A percentile compares a stretch with the other conserved stretches of the same genome.
Evolutionary conservation across 2,329 filamentous ascomycete genomes (phyloP).

Genomic region (Ceratocystis papillata): DNA sequence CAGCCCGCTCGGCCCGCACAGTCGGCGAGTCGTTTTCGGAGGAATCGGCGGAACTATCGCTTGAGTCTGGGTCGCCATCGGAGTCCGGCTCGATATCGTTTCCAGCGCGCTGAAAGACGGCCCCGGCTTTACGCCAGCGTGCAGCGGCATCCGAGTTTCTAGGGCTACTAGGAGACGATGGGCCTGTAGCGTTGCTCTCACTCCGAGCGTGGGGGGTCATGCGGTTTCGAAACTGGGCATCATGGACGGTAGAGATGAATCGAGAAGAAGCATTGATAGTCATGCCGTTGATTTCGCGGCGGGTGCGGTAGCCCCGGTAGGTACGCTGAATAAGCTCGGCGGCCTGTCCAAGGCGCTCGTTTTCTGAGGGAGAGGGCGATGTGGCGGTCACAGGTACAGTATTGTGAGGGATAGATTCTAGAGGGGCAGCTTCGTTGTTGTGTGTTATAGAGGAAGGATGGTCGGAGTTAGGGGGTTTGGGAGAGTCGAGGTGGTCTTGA

Average conservation of each 20-base stretch:
- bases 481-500: constrained; percentile 42
- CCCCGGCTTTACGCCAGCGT: constrained; percentile 62
- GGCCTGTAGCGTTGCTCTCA: constrained; percentile 22
- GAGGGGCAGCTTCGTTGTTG: background rate
- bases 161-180: constrained; percentile 23
- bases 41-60: constrained; percentile 27
- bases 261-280: constrained; percentile 57
- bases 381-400: constrained; percentile 1
- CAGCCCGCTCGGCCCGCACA: constrained; percentile 33
- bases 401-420: no score
- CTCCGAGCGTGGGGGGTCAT: constrained; percentile 36
- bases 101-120: constrained; percentile 60
- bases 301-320: constrained; percentile 64
- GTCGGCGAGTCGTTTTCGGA: constrained; percentile 27
- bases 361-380: constrained; percentile 22
- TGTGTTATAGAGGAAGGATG: constrained; percentile 12
- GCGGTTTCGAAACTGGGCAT: constrained; percentile 44
- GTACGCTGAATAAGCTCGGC: constrained; percentile 55
- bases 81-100: constrained; percentile 49
- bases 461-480: constrained; percentile 38
- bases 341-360: constrained; percentile 33
- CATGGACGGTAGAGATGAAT: constrained; percentile 57
- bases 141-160: constrained; percentile 35
- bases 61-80: constrained; percentile 31
- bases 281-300: constrained; percentile 59